Evolutionary conservation across 306 rosid species (phyloP).

Genomic region (Quercus aquifolioides): DNA sequence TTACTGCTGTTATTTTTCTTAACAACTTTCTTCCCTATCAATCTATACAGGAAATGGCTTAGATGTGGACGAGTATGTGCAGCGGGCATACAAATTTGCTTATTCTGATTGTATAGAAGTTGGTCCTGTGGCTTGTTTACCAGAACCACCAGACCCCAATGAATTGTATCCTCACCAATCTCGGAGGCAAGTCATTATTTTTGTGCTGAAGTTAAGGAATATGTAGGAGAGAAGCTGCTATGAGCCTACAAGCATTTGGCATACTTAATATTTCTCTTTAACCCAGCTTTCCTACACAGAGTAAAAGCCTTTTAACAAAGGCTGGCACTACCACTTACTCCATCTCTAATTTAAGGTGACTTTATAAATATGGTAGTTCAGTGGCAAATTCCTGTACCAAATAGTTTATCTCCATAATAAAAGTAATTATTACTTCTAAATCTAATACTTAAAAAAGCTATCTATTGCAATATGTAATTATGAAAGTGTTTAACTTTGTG

Average conservation of each 20-base stretch:
- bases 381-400: background rate
- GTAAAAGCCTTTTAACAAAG: too few species aligned
- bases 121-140: slow-evolving; percentile 92
- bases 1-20: background rate
- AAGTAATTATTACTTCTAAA: background rate
- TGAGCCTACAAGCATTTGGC: background rate
- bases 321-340: too few species aligned
- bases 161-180: slow-evolving; percentile 97
- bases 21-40: background rate
- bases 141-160: slow-evolving; percentile 96
- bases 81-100: slow-evolving; percentile 95
- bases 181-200: slow-evolving; percentile 52
- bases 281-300: too few species aligned
- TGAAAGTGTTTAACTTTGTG: background rate
- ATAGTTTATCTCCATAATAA: background rate
- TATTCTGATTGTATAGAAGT: slow-evolving; percentile 93
- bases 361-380: background rate
- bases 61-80: slow-evolving; percentile 94
- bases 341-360: background rate
- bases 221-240: background rate
- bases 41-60: slow-evolving; percentile 79
- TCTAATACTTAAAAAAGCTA: background rate
- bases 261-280: background rate
- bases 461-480: background rate
- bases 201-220: background rate